A percentile compares a stretch with the other conserved stretches of the same genome.
phyloP scores from a whole-genome alignment of 768 basidiomycete genomes.

The Mycena latifolia region DNA sequence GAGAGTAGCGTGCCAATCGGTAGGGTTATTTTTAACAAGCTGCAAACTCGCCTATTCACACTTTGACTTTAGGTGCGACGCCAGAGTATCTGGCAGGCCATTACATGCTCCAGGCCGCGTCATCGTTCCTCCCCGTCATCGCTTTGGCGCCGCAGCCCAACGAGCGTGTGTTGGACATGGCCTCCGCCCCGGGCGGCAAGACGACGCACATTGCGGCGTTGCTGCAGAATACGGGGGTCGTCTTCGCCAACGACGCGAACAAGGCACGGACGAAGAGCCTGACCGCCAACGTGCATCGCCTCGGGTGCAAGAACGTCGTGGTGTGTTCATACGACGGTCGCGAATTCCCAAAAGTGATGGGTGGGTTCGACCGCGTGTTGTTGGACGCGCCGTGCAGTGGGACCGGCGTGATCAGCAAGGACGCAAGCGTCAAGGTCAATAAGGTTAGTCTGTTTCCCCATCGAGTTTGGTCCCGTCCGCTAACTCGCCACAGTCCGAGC shows the following conservation, averaged over 20 bases:
- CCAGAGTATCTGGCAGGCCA: conserved; percentile 99
- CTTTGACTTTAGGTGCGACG: conserved; percentile 75
- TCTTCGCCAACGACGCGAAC: conserved; percentile 98
- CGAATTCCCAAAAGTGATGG: conserved; percentile 99
- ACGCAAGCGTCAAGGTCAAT: conserved; percentile 97
- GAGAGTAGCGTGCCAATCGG: conserved; percentile 97
- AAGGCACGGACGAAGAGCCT: conserved; percentile 96
- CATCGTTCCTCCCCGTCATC: conserved; percentile 99
- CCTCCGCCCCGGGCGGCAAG: conserved; percentile 98
- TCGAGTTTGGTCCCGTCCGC: conserved; percentile 9
- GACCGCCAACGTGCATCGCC: conserved; percentile 94
- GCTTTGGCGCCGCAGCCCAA: conserved; percentile 93
- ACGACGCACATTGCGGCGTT: conserved; percentile 98
- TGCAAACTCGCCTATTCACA: conserved; percentile 3
- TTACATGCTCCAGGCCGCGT: conserved; percentile 99
- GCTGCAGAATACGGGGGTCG: conserved; percentile 96
- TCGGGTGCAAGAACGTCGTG: conserved; percentile 98
- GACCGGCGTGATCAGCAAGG: conserved; percentile 98
- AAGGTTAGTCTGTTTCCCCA: conserved; percentile 69
- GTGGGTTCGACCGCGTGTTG: conserved; percentile 97
- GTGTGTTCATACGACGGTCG: conserved; percentile 97
- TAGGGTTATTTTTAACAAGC: conserved; percentile 38
- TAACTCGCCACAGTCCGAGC: conserved; percentile 75
- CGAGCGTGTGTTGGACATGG: conserved; percentile 98
- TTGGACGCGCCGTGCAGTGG: conserved; percentile 98